These are phyloP conservation scores for Fusarium caatingaense DNA, from an alignment of 2,329 filamentous ascomycete genomes.

Conservation along the genomic window DNA sequence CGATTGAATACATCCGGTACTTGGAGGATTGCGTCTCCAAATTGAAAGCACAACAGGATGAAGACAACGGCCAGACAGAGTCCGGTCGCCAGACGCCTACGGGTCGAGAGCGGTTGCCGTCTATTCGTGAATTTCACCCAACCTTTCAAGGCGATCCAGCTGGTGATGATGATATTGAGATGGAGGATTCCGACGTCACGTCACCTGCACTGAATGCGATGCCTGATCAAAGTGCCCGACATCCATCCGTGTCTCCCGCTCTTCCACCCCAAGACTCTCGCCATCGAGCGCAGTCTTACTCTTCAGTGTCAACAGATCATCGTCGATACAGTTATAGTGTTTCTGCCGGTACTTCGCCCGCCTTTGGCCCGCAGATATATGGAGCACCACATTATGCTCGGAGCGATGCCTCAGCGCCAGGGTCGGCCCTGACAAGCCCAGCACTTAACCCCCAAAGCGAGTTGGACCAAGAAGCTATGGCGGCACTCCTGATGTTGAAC, in stretches of 20 bases:
- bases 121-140: slow-evolving; percentile 54
- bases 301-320: slow-evolving; percentile 64
- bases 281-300: slow-evolving; percentile 64
- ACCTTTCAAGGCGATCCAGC: slow-evolving; percentile 55
- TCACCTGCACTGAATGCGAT: slow-evolving; percentile 60
- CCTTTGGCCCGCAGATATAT: slow-evolving; percentile 64
- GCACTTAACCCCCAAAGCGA: slow-evolving; percentile 67
- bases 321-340: slow-evolving; percentile 62
- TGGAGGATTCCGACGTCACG: slow-evolving; percentile 64
- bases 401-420: slow-evolving; percentile 56
- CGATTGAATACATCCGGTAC: slow-evolving; percentile 96
- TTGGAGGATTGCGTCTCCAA: slow-evolving; percentile 88
- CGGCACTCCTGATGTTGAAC: slow-evolving; percentile 89
- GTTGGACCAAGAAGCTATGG: slow-evolving; percentile 81
- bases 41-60: slow-evolving; percentile 71
- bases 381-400: slow-evolving; percentile 53
- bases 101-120: slow-evolving; percentile 48
- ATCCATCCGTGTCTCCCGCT: slow-evolving; percentile 65
- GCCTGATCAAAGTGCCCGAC: slow-evolving; percentile 50
- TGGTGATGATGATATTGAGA: slow-evolving; percentile 66
- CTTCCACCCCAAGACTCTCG: slow-evolving; percentile 59
- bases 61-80: slow-evolving; percentile 46
- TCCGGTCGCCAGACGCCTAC: slow-evolving; percentile 46
- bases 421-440: slow-evolving; percentile 69
- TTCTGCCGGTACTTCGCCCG: slow-evolving; percentile 66